phyloP scores from a whole-genome alignment of 345 rosid genomes.

The Raphanus raphanistrum region DNA sequence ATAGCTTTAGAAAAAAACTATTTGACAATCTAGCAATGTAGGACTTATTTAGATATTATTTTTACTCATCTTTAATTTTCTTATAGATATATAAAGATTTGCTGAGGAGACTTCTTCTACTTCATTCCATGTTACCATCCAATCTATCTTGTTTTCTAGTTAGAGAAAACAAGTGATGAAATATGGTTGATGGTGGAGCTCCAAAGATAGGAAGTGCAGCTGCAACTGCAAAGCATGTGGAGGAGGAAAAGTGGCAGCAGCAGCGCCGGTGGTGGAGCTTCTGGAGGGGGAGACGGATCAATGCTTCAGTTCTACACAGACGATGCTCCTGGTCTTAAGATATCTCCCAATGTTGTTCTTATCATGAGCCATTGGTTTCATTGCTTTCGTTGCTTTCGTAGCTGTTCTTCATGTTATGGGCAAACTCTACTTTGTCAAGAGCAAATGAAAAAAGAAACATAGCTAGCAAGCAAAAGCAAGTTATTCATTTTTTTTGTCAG shows the following conservation, averaged over 20 bases:
- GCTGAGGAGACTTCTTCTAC: not conserved
- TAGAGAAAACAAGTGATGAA: conserved; percentile 23
- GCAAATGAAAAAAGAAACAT: conserved; percentile 5
- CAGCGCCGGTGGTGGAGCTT: conserved; percentile 49
- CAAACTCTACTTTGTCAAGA: conserved; percentile 68
- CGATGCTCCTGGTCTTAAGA: conserved; percentile 37
- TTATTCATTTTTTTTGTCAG: conserved; percentile 3
- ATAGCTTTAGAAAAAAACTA: too few species aligned
- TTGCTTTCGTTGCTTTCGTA: conserved; percentile 50
- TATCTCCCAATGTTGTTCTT: conserved; percentile 78
- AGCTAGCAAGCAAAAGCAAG: not conserved
- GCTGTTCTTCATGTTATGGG: conserved; percentile 88
- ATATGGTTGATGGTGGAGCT: conserved; percentile 48
- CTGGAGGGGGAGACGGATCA: conserved; percentile 15
- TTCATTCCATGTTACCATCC: not conserved
- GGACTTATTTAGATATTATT: not conserved
- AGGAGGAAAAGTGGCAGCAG: conserved; percentile 67
- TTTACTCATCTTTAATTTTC: not conserved
- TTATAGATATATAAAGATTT: not conserved
- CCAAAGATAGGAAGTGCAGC: conserved; percentile 92
- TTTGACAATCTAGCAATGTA: not conserved
- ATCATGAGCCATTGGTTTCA: conserved; percentile 93
- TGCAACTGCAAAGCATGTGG: conserved; percentile 72
- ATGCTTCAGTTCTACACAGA: conserved; percentile 93
- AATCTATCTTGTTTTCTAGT: not conserved